These are phyloP conservation scores for Trichoderma pleuroti DNA, from an alignment of 2,329 filamentous ascomycete species.

Conservation along the genomic window DNA sequence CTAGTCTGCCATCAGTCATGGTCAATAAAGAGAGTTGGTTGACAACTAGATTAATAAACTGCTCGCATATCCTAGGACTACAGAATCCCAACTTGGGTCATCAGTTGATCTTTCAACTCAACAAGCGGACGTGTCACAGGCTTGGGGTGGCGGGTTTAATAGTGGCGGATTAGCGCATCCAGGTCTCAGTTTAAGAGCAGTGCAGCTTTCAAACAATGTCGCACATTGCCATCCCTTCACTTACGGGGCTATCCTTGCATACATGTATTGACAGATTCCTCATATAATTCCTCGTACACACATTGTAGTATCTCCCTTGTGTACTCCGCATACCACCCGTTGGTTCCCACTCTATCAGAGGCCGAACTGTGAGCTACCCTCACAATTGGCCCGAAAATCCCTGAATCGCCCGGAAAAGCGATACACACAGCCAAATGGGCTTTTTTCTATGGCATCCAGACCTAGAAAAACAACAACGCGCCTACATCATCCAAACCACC, in stretches of 20 bases:
- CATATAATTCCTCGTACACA: not conserved
- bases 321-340: not conserved
- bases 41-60: not conserved
- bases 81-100: not conserved
- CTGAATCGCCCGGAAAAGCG: no score
- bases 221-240: not conserved
- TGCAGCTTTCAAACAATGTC: not conserved
- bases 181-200: not conserved
- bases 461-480: no score
- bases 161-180: not conserved
- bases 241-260: not conserved
- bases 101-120: not conserved
- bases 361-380: no score
- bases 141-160: not conserved
- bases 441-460: no score
- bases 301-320: not conserved
- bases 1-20: no score
- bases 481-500: no score
- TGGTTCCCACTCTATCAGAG: no score
- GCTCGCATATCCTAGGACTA: not conserved
- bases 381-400: no score
- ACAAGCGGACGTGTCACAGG: not conserved
- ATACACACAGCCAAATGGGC: no score
- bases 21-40: not conserved
- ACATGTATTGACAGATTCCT: not conserved